These are phyloP conservation scores for Suillus clintonianus DNA, from an alignment of 768 basidiomycete genomes.

Conservation along the genomic window DNA sequence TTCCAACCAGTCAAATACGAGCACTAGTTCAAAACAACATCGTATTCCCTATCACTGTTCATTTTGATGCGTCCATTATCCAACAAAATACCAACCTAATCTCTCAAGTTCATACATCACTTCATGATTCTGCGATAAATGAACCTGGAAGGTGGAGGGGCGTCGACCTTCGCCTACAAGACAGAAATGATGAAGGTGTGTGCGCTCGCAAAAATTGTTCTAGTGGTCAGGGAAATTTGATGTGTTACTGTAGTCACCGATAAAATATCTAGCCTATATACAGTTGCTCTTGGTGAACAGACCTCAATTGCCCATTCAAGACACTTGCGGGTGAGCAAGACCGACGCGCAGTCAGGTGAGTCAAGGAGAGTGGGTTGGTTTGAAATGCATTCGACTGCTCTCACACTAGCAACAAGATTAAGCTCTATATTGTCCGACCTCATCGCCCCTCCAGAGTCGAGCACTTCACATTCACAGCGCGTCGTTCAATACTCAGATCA, in stretches of 20 bases:
- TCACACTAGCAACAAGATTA: slow-evolving; percentile 39
- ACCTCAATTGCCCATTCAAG: slow-evolving; percentile 24
- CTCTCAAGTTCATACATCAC: slow-evolving; percentile 31
- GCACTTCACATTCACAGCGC: slow-evolving; percentile 50
- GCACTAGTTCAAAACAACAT: slow-evolving; percentile 49
- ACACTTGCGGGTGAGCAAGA: slow-evolving; percentile 20
- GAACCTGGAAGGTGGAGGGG: slow-evolving; percentile 43
- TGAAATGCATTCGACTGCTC: slow-evolving; percentile 8
- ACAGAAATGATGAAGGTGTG: slow-evolving; percentile 37
- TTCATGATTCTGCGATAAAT: slow-evolving; percentile 17
- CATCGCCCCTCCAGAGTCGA: slow-evolving; percentile 40
- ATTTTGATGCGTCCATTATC: slow-evolving; percentile 35
- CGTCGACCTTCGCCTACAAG: slow-evolving; percentile 38
- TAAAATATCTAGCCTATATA: slow-evolving; percentile 18
- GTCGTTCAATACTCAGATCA: slow-evolving; percentile 77
- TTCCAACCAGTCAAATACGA: slow-evolving; percentile 64
- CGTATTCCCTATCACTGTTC: slow-evolving; percentile 44
- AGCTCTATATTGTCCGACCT: slow-evolving; percentile 40
- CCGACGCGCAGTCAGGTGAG: slow-evolving; percentile 29
- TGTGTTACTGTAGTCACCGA: slow-evolving; percentile 13
- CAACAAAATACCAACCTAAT: slow-evolving; percentile 6
- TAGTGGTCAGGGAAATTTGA: slow-evolving; percentile 9
- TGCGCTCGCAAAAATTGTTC: slow-evolving; percentile 6
- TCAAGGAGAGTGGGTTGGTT: slow-evolving; percentile 10
- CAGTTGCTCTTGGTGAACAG: slow-evolving; percentile 22